Percentiles rank a stretch among this genome's conserved stretches.
These are phyloP conservation scores for Carex littledalei DNA, from an alignment of 176 grass and related monocot species.

Conservation along the genomic window DNA sequence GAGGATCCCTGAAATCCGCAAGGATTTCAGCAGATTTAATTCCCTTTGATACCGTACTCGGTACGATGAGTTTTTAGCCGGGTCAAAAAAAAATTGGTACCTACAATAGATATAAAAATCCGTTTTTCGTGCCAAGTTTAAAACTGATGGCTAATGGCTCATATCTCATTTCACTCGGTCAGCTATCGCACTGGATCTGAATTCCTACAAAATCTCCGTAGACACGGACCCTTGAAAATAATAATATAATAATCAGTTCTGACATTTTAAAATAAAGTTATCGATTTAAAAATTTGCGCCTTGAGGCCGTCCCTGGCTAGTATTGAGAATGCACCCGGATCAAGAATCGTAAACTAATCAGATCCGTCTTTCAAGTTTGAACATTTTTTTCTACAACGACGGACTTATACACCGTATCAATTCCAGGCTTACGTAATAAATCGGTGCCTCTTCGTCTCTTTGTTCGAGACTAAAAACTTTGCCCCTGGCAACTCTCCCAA, in stretches of 20 bases:
- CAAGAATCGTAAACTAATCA: background rate
- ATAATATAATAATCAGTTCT: background rate
- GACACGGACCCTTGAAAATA: background rate
- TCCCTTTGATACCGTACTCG: no score
- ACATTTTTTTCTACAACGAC: background rate
- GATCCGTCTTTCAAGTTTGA: background rate
- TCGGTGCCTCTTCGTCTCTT: background rate
- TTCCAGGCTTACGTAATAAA: background rate
- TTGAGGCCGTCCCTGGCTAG: background rate
- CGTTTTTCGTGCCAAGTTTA: no score
- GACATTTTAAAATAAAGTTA: conserved; percentile 21
- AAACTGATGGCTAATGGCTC: no score
- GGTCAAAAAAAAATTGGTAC: no score
- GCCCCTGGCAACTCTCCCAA: conserved; percentile 1
- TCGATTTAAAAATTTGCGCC: conserved; percentile 20
- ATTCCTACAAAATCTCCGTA: background rate
- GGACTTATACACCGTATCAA: background rate
- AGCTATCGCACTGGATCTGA: no score
- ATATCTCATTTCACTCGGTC: no score
- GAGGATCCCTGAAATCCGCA: no score
- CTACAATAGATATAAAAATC: no score
- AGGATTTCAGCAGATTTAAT: no score
- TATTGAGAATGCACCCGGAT: background rate
- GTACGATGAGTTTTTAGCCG: no score
- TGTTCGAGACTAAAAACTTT: background rate